A percentile compares a stretch with the other conserved stretches of the same genome.
Conservation (phyloP, 345 rosid species). For the Salix koriyanagi region DNA sequence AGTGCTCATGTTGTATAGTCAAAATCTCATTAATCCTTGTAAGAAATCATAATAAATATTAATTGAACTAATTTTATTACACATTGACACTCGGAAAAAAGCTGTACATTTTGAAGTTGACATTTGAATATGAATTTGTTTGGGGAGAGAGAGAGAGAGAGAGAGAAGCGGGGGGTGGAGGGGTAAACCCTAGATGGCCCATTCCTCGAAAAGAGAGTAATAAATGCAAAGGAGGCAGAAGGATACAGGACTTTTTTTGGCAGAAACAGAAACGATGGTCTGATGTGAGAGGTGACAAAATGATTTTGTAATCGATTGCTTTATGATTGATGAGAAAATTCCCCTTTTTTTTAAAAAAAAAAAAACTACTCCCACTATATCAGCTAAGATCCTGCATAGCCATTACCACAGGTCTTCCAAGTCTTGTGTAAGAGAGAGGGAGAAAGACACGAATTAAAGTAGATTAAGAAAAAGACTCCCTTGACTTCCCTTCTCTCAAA, state of each 20-base stretch:
- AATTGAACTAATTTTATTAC: not conserved
- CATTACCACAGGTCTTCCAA: no score
- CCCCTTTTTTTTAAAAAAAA: not conserved
- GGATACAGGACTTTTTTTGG: slow-evolving; percentile 24
- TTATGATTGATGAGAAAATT: slow-evolving; percentile 37
- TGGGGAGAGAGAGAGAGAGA: slow-evolving; percentile 6
- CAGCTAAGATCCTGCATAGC: no score
- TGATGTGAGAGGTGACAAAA: slow-evolving; percentile 36
- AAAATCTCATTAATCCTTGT: not conserved
- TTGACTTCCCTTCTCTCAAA: not conserved
- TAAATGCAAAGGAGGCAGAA: slow-evolving; percentile 21
- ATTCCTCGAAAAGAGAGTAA: slow-evolving; percentile 25
- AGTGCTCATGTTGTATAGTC: not conserved
- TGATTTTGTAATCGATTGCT: slow-evolving; percentile 55
- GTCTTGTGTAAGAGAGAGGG: not conserved
- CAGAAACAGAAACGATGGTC: slow-evolving; percentile 19
- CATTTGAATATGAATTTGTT: slow-evolving; percentile 6
- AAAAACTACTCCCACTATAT: not conserved
- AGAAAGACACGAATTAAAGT: not conserved
- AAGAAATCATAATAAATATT: not conserved
- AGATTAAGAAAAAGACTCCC: not conserved
- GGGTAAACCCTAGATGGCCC: slow-evolving; percentile 27
- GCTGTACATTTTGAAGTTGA: slow-evolving; percentile 31
- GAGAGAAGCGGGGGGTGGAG: not conserved
- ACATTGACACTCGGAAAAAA: slow-evolving; percentile 14